Evolutionary conservation across 148 eudicot species (phyloP).

Genomic region (Cornus suecica): DNA sequence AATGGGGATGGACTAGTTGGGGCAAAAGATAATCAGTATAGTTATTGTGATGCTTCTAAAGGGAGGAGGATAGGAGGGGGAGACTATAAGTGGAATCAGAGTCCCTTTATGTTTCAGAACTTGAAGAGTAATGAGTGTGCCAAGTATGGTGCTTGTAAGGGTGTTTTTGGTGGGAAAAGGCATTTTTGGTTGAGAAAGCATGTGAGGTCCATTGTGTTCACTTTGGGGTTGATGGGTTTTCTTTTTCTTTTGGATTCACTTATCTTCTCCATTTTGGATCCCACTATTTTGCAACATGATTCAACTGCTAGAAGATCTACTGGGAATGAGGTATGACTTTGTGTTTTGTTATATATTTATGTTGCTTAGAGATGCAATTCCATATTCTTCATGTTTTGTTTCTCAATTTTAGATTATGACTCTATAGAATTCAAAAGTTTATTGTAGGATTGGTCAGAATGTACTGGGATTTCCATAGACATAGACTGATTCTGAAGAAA

Average conservation of each 20-base stretch:
- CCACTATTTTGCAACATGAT: constrained; percentile 21
- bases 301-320: constrained; percentile 17
- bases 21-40: too few relatives aligned
- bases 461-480: too few relatives aligned
- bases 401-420: not conserved
- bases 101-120: constrained; percentile 29
- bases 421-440: not conserved
- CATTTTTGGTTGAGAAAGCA: constrained; percentile 51
- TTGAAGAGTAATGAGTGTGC: constrained; percentile 36
- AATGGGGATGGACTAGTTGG: constrained; percentile 13
- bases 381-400: not conserved
- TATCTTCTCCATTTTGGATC: constrained; percentile 46
- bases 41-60: constrained; percentile 22
- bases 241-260: constrained; percentile 71
- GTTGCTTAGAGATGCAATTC: not conserved
- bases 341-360: not conserved
- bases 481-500: too few relatives aligned
- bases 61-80: constrained; percentile 49
- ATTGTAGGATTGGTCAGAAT: not conserved
- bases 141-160: constrained; percentile 42
- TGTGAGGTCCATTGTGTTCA: constrained; percentile 43
- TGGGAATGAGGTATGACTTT: constrained; percentile 23
- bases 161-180: constrained; percentile 48
- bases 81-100: constrained; percentile 35
- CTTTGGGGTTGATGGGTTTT: constrained; percentile 43